Evolutionary conservation across 768 basidiomycete genomes (phyloP), one percentile per base, ranked within the genome.

Genomic region (Royoungia palumana): DNA sequence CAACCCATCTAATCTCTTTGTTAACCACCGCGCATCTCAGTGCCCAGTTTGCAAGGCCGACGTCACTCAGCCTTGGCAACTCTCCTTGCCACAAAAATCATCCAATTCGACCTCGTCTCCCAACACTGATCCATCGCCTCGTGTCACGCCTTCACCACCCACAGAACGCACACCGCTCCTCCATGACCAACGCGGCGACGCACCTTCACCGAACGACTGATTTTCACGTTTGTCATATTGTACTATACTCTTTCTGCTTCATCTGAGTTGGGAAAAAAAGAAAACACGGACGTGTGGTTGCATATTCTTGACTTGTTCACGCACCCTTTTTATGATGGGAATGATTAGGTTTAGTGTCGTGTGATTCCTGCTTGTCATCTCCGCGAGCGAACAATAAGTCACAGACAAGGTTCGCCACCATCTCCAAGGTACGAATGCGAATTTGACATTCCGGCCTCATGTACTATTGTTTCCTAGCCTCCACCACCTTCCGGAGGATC

Each of bases 1-100:
- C 30, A 4, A 46, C 44, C 5, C 8, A 28, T 28, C 8, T 28
- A 5, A 2, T 28, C 27, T 28, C 27, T 5, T 28, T 28, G 27
- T 10, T 28, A 28, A 28, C 11, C 27, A 25, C 24, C 11, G 8
- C 27, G 2, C 36, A 11, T 45, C 24, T 44, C 56, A 95, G 92
- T 96, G 93, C 59, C 93, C 93, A 6, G 76, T 94, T 3, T 96
- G 93, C 72, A 91, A 94, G 66, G 84, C 89, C 41, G 93, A 96
- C 62, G 91, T 96, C 41, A 95, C 93, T 1, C 79, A 81, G 51
- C 80, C 82, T 11, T 68, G 66, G 52, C 60, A 63, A 6, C 59
- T 59, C 30, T 55, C 49, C 58, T 60, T 51, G n/a, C 17, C 34
- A 10, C 40, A 53, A 41, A 60, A 62, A 35, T 8, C 43, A 5